These are phyloP conservation scores for Penstemon davidsonii DNA, from an alignment of 257 asterid genomes.

Conservation along the genomic window DNA sequence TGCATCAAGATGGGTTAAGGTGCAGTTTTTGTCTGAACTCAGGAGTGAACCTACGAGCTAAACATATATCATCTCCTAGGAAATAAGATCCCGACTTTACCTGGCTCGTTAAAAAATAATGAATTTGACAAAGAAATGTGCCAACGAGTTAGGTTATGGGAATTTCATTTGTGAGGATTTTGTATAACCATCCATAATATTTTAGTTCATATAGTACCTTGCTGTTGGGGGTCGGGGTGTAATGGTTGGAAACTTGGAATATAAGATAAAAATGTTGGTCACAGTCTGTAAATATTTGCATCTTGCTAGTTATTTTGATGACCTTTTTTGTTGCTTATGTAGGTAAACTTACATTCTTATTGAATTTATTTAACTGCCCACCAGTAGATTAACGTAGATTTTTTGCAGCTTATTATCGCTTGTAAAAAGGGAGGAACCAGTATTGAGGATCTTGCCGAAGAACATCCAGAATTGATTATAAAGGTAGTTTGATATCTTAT, in stretches of 20 bases:
- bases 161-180: too few relatives aligned
- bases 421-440: conserved; percentile 98
- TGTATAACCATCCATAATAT: too few relatives aligned
- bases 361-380: conserved; percentile 8
- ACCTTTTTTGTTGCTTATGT: background rate
- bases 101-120: too few relatives aligned
- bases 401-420: conserved; percentile 84
- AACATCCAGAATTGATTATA: conserved; percentile 88
- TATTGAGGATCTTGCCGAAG: conserved; percentile 96
- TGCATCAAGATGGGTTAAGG: too few relatives aligned
- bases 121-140: too few relatives aligned
- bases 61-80: too few relatives aligned
- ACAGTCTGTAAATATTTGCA: background rate
- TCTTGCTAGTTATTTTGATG: background rate
- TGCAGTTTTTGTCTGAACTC: too few relatives aligned
- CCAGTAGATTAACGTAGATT: conserved; percentile 4
- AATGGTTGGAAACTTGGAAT: background rate
- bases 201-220: background rate
- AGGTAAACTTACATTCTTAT: background rate
- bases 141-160: too few relatives aligned
- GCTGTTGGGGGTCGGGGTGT: background rate
- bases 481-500: conserved; percentile 48
- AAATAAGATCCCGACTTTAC: too few relatives aligned
- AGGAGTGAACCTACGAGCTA: too few relatives aligned
- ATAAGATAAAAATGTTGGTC: background rate